Evolutionary conservation across 2,329 filamentous ascomycete genomes (phyloP).

Genomic region (Chaetothyriales sp.): DNA sequence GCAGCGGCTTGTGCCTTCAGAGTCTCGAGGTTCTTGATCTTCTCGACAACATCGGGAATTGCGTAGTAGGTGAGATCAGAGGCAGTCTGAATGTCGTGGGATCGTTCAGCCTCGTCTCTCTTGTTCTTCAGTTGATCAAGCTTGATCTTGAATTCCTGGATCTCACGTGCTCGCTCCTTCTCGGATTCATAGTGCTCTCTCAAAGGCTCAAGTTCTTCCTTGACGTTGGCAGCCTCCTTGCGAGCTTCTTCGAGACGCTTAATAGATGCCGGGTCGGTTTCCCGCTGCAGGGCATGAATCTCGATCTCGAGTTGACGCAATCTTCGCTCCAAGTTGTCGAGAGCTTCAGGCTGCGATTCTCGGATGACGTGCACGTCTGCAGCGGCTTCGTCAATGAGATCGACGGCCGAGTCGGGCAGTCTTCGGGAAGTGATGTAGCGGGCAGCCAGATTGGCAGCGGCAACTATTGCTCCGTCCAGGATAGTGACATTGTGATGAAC

Average conservation of each 20-base stretch:
- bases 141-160: slow-evolving; percentile 90
- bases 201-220: slow-evolving; percentile 80
- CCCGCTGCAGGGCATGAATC: slow-evolving; percentile 83
- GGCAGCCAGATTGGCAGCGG: slow-evolving; percentile 78
- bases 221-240: slow-evolving; percentile 82
- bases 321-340: slow-evolving; percentile 85
- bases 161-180: slow-evolving; percentile 75
- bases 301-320: slow-evolving; percentile 89
- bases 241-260: slow-evolving; percentile 66
- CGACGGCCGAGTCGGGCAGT: slow-evolving; percentile 90
- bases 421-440: slow-evolving; percentile 83
- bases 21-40: slow-evolving; percentile 66
- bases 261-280: slow-evolving; percentile 88
- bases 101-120: slow-evolving; percentile 79
- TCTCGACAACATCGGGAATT: slow-evolving; percentile 74
- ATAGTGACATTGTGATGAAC: slow-evolving; percentile 97
- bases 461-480: slow-evolving; percentile 80
- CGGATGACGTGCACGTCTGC: slow-evolving; percentile 90
- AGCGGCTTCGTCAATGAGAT: slow-evolving; percentile 89
- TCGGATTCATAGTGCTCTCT: slow-evolving; percentile 93
- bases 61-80: slow-evolving; percentile 95
- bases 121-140: slow-evolving; percentile 84
- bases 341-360: slow-evolving; percentile 89
- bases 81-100: slow-evolving; percentile 68
- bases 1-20: slow-evolving; percentile 69